phyloP scores from a whole-genome alignment of 495 filamentous ascomycete genomes.

The Penicillium manginii region DNA sequence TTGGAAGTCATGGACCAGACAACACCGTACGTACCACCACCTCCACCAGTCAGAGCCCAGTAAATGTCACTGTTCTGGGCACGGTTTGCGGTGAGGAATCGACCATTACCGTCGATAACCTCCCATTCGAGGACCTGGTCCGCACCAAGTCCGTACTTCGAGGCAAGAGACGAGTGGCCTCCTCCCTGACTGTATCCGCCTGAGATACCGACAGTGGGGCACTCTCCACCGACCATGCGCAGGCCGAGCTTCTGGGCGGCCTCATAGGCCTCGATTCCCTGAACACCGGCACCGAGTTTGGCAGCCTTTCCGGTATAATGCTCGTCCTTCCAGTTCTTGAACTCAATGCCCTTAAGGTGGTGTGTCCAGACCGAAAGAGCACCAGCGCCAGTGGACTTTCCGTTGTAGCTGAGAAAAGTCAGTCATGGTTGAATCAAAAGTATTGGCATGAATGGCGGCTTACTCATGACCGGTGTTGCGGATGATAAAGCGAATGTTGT shows the following conservation, averaged over 20 bases:
- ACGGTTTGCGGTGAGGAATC: slow-evolving; percentile 50
- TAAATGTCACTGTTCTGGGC: slow-evolving; percentile 59
- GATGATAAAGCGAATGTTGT: slow-evolving; percentile 63
- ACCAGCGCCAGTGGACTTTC: slow-evolving; percentile 56
- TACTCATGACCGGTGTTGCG: slow-evolving; percentile 60
- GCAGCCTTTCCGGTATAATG: slow-evolving; percentile 53
- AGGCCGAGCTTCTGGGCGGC: slow-evolving; percentile 30
- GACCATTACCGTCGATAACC: slow-evolving; percentile 55
- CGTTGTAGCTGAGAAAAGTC: slow-evolving; percentile 38
- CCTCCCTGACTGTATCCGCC: slow-evolving; percentile 63
- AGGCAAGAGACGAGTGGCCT: slow-evolving; percentile 58
- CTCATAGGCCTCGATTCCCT: slow-evolving; percentile 47
- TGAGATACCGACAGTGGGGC: slow-evolving; percentile 17
- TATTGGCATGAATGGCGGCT: background rate
- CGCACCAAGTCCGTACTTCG: slow-evolving; percentile 57
- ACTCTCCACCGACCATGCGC: slow-evolving; percentile 16
- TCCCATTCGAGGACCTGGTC: slow-evolving; percentile 65
- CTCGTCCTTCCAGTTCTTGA: slow-evolving; percentile 33
- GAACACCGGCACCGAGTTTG: slow-evolving; percentile 57
- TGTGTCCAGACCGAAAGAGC: slow-evolving; percentile 59
- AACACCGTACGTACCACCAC: slow-evolving; percentile 62
- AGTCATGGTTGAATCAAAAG: background rate
- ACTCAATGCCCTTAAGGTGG: slow-evolving; percentile 46
- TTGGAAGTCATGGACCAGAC: slow-evolving; percentile 55
- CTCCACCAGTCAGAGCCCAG: slow-evolving; percentile 69